Evolutionary conservation across 148 eudicot species (phyloP).

Genomic region (Chenopodium formosanum): DNA sequence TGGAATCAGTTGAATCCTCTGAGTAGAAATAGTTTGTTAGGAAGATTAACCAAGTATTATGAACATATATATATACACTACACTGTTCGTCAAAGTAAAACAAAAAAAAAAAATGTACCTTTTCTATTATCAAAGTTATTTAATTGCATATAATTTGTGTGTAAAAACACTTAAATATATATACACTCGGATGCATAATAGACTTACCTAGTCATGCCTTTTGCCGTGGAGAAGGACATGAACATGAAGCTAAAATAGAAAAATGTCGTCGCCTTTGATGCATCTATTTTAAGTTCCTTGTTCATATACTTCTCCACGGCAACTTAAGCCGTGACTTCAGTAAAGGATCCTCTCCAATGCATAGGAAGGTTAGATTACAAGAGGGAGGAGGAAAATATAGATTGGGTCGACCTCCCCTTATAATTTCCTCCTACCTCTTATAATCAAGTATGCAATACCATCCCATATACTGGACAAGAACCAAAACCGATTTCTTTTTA

Average conservation of each 20-base stretch:
- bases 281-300: constrained; percentile 26
- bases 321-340: not conserved
- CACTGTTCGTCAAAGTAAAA: too few species aligned
- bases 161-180: too few species aligned
- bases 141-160: too few species aligned
- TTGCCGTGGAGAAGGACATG: constrained; percentile 48
- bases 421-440: too few species aligned
- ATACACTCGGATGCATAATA: not conserved
- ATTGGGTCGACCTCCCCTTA: not conserved
- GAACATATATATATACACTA: too few species aligned
- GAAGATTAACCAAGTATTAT: too few species aligned
- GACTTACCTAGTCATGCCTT: not conserved
- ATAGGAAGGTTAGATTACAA: not conserved
- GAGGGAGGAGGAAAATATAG: not conserved
- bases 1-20: not conserved
- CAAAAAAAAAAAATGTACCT: too few species aligned
- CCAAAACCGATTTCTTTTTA: not conserved
- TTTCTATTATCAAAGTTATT: too few species aligned
- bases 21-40: not conserved
- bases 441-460: not conserved
- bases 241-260: constrained; percentile 26
- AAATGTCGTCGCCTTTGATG: not conserved
- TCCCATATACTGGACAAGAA: not conserved
- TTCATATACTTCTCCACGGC: constrained; percentile 36
- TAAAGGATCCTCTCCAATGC: not conserved